Evolutionary conservation across 495 filamentous ascomycete species (phyloP), one percentile per base, ranked within the genome.

Genomic region (Talaromyces ruber): DNA sequence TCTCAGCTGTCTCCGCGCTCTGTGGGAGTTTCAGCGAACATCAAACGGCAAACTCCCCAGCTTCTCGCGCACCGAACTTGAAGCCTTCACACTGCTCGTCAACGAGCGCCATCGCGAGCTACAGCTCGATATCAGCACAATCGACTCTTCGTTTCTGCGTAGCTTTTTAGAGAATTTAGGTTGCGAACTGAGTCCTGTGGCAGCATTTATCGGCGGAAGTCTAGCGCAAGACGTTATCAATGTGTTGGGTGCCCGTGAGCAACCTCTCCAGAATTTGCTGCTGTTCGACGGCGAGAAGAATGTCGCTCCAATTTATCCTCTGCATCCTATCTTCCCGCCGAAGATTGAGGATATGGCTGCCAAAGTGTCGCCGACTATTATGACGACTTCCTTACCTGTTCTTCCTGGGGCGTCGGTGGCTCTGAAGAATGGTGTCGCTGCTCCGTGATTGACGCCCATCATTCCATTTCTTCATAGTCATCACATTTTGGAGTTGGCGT

Each of bases 151-250:
- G 21, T 89, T 95, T 66, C 76, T 98, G n/a, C 81, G 89, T 12
- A 84, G 77, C 63, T 96, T 97, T 74, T 67, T 96, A 30, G 86
- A 92, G 71, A 92, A 92, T 50, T 76, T 96, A 3, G 86, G 85
- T 16, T 82, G 82, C 65, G 94, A 98, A 73, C 73, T 98, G 29
- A 86, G 88, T 29, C 92, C 94, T 24, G 90, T 95, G 11, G 87
- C 92, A 2, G 93, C 94, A 0, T 92, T 97, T 62, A 72, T 98
- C 25, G 94, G 94, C 26, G 94, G 92, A 0, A 84, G 90, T 68
- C 79, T 98, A 4, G 92, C 93, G 3, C 94, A 98, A 75, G 94
- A 98, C 70, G 91, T 96, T 21, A 98, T 98, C 73, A 98, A 97
- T 64, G 93, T 97, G 37, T 82, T 98, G 8, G 90, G 92, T 24